Evolutionary conservation across 169 alveolate genomes (phyloP), one percentile per base, ranked within the genome.

Genomic region (Plasmodium billcollinsi): DNA sequence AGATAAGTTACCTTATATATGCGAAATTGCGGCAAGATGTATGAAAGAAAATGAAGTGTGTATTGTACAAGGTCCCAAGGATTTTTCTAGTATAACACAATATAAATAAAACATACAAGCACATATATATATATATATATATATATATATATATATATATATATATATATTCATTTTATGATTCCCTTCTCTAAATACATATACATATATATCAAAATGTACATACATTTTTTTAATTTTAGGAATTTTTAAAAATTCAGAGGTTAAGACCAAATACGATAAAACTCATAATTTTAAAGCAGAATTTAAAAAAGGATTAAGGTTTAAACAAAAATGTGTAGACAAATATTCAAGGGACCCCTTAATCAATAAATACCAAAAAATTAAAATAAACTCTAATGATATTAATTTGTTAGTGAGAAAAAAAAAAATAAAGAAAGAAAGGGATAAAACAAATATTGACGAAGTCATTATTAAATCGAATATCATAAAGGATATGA

Each of bases 211-310:
- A 24, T 24, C 1, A 1, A 24, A 1, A 24, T 24, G 2, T 24
- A 24, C 2, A 43, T 12, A 21, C 63, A 12, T 50, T 15, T 49
- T 54, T 56, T 58, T 69, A 14, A 26, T 20, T 39, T 70, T 72
- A 86, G 92, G 71, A 26, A 47, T 61, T 15, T 86, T 86, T 86
- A 71, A 66, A 20, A 72, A 86, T 56, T 86, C 92, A 5, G 92
- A 86, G 29, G 18, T 43, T 24, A 86, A 71, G 52, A 3, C 9
- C 24, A 86, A 72, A 54, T 86, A 86, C 39, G 88, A 86, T 61
- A 86, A 73, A 73, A 86, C 59, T n/a, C 78, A 86, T 66, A 86
- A 71, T 80, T 86, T 86, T 74, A 86, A 56, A 54, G 83, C 45
- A 18, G 88, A 70, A 15, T 86, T 86, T 72, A 86, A 72, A 59